Base-by-base conservation (phyloP, 495 filamentous ascomycete species). In the Hyaloscypha variabilis region DNA sequence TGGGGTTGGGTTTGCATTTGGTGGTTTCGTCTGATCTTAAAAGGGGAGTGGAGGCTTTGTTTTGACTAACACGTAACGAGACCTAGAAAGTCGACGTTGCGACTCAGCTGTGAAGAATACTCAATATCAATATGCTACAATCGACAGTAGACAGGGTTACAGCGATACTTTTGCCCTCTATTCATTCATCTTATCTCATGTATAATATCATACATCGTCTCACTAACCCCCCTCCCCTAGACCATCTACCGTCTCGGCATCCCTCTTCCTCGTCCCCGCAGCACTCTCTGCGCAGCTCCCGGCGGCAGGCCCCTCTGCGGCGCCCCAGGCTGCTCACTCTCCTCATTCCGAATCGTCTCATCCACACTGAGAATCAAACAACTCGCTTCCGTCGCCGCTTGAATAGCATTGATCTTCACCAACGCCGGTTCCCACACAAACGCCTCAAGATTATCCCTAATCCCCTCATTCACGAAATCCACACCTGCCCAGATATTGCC, bases 271-370 rank as follows among this genome's bases (percentile, higher is more conserved):
- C 93, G 83, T 63, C 90, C 90, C 42, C 92, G 85, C 59, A 99
- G 77, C 39, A 93, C 95, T 65, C 94, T 83, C 80, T 98, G 94
- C 23, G 94, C 94, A 36, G 95, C 94, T 72, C 95, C 95, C 1
- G 93, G 92, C 14, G 94, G 95, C 62, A 98, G 81, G 39, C 90
- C 85, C 73, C 90, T 82, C 54, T 85, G 82, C 1, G 93, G 93
- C 29, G 85, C 91, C 76, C 95, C 90, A 51, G 93, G 90, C 68
- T 87, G 82, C 67, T 88, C 85, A 65, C 89, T 93, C 78, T 97
- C 92, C 81, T 99, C 91, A 78, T 97, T 99, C 77, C 89, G 91
- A 77, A 97, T 97, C n/a, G 95, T 97, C 86, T 99, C 95, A 74
- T 99, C 95, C 39, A 97, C 95, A 69, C 91, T 90, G 76, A 99